A percentile compares a stretch with the other conserved stretches of the same genome.
Conservation (phyloP, 805 yeast species). For the Wickerhamomyces strasburgensis region DNA sequence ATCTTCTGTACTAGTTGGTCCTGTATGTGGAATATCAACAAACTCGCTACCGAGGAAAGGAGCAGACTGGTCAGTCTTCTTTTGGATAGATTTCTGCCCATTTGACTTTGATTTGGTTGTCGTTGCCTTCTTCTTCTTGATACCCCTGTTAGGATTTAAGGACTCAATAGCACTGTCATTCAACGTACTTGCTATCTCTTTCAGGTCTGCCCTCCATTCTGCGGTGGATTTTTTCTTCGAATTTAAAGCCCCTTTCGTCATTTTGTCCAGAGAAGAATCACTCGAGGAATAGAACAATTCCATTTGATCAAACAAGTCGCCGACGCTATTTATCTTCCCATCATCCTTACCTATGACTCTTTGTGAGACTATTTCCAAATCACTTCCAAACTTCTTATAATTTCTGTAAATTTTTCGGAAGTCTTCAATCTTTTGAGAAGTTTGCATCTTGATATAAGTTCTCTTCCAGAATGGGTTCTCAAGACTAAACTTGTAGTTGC, state of each 20-base stretch:
- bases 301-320: background rate
- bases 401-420: constrained; percentile 4
- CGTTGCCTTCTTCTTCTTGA: background rate
- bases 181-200: too few species aligned
- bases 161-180: too few species aligned
- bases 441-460: constrained; percentile 15
- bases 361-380: background rate
- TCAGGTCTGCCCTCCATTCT: too few species aligned
- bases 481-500: constrained; percentile 6
- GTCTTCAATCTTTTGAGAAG: constrained; percentile 3
- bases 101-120: too few species aligned
- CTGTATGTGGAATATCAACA: background rate
- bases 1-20: background rate
- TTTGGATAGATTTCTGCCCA: background rate
- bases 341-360: background rate
- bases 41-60: background rate
- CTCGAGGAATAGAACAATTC: too few species aligned
- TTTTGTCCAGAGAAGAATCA: too few species aligned
- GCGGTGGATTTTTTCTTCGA: too few species aligned
- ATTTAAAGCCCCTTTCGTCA: too few species aligned
- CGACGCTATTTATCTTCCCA: background rate
- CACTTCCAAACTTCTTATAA: constrained; percentile 3
- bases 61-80: background rate
- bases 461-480: constrained; percentile 13
- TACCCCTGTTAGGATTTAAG: background rate